These are phyloP conservation scores for Beauveria pseudobassiana DNA, from an alignment of 2,329 filamentous ascomycete genomes.

Conservation along the genomic window DNA sequence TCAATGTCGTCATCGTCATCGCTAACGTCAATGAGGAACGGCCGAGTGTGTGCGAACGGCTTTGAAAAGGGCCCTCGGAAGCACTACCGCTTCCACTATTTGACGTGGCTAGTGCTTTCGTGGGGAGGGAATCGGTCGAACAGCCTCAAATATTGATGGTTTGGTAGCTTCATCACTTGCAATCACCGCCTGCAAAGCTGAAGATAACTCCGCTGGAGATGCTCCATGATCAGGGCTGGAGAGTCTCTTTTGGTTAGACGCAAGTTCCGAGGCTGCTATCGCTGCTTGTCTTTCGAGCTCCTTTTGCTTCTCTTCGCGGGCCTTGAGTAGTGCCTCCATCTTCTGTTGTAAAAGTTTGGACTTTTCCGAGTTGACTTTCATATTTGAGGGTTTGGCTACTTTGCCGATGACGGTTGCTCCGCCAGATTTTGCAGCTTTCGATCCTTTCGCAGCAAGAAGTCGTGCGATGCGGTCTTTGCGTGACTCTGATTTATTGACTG, in stretches of 20 bases:
- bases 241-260: not conserved
- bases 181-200: not conserved
- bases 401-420: conserved; percentile 11
- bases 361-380: conserved; percentile 53
- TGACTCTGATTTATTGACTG: conserved; percentile 42
- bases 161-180: not conserved
- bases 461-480: conserved; percentile 71
- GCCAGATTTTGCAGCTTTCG: conserved; percentile 33
- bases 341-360: conserved; percentile 68
- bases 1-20: conserved; percentile 61
- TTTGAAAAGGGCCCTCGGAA: conserved; percentile 48
- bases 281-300: conserved; percentile 6
- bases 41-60: conserved; percentile 53
- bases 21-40: conserved; percentile 77
- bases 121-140: not conserved
- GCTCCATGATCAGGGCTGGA: not conserved
- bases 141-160: not conserved
- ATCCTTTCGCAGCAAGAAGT: conserved; percentile 64
- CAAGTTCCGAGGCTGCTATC: not conserved
- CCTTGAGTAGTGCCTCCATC: conserved; percentile 65
- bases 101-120: not conserved
- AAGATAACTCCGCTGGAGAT: not conserved
- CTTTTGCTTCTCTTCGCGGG: conserved; percentile 35
- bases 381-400: conserved; percentile 30
- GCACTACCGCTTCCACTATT: conserved; percentile 29